A percentile compares a stretch with the other conserved stretches of the same genome.
These are phyloP conservation scores for Gaertneriomyces semiglobifer DNA, from an alignment of 192 early-diverging fungal species.

Conservation along the genomic window DNA sequence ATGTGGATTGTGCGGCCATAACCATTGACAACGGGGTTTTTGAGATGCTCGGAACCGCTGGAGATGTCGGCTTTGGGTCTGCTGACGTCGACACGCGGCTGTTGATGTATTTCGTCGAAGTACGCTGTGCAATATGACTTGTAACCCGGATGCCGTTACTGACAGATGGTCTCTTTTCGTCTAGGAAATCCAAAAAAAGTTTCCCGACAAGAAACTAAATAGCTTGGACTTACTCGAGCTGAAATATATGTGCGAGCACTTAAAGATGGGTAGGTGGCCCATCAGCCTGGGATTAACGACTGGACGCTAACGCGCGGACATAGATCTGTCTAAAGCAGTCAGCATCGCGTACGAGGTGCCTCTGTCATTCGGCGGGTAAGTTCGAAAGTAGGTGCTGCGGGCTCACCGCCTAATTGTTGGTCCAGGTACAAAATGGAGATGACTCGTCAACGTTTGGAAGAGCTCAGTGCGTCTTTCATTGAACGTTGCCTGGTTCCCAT, in stretches of 20 bases:
- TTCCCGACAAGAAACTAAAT: not conserved
- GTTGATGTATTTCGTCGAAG: conserved; percentile 7
- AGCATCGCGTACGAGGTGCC: not conserved
- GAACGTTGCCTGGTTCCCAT: conserved; percentile 1
- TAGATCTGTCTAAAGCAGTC: not conserved
- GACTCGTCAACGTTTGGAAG: not conserved
- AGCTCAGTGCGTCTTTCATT: not conserved
- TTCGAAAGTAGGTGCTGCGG: not conserved
- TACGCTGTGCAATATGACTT: not conserved
- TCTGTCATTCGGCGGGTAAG: not conserved
- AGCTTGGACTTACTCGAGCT: conserved; percentile 5
- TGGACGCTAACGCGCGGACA: not conserved
- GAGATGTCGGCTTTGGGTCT: conserved; percentile 4
- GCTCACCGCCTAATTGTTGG: not conserved
- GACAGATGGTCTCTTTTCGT: too few species aligned
- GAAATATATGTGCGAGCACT: not conserved
- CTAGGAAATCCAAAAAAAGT: too few species aligned
- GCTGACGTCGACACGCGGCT: not conserved
- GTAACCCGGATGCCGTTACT: too few species aligned
- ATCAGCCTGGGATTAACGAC: not conserved
- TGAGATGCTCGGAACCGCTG: not conserved
- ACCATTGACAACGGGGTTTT: not conserved
- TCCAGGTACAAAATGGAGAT: conserved; percentile 1
- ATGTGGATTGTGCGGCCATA: conserved; percentile 1
- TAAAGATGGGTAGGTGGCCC: not conserved